Evolutionary conservation across 176 grass and related monocot genomes (phyloP).

Genomic region (Triticum dicoccoides): DNA sequence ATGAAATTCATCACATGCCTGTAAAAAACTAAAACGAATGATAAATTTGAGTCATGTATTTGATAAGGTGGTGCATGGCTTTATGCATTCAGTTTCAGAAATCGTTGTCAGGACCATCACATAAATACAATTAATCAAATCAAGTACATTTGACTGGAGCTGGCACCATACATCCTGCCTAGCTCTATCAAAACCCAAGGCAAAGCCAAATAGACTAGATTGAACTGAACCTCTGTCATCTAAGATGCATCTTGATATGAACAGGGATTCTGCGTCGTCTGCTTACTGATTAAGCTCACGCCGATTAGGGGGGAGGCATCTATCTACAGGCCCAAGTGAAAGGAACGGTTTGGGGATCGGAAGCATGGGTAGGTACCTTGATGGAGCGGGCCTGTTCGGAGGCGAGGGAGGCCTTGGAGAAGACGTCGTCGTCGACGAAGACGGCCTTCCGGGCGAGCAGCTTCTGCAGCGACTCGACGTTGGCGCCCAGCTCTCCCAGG

Average conservation of each 20-base stretch:
- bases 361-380: constrained; percentile 46
- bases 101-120: background rate
- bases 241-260: background rate
- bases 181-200: background rate
- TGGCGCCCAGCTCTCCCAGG: constrained; percentile 66
- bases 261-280: background rate
- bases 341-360: background rate
- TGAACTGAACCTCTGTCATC: background rate
- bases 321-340: background rate
- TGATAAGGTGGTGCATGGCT: background rate
- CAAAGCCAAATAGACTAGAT: background rate
- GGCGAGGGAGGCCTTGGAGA: constrained; percentile 80
- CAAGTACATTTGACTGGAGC: background rate
- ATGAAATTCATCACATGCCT: background rate
- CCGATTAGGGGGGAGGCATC: background rate
- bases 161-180: background rate
- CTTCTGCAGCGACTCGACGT: constrained; percentile 82
- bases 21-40: background rate
- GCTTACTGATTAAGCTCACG: background rate
- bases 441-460: constrained; percentile 71
- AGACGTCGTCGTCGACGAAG: constrained; percentile 87
- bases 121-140: background rate
- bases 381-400: constrained; percentile 85
- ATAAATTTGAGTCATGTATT: background rate
- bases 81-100: background rate